A percentile compares a stretch with the other conserved stretches of the same genome.
These are phyloP conservation scores for Grosmannia penicillata DNA, from an alignment of 2,329 filamentous ascomycete species.

Conservation along the genomic window DNA sequence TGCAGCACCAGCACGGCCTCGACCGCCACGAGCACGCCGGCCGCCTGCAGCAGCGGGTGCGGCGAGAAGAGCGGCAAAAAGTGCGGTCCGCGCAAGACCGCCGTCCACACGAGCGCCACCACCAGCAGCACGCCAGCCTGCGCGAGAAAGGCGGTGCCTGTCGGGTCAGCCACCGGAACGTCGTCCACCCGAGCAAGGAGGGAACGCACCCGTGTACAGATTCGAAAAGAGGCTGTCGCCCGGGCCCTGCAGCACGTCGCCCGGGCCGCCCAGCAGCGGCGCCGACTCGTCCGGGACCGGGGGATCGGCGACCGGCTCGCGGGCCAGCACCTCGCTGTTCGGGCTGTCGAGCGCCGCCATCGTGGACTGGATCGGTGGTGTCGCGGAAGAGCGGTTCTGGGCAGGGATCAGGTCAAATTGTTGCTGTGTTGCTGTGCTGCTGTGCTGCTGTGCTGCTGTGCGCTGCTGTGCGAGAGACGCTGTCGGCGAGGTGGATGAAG, in stretches of 20 bases:
- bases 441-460: no score
- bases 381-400: no score
- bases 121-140: conserved; percentile 69
- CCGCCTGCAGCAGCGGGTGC: conserved; percentile 59
- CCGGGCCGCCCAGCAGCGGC: conserved; percentile 54
- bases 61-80: conserved; percentile 68
- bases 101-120: conserved; percentile 60
- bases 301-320: conserved; percentile 8
- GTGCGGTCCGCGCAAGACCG: conserved; percentile 48
- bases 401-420: no score
- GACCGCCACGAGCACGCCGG: conserved; percentile 59
- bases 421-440: no score
- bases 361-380: neutral
- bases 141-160: conserved; percentile 66
- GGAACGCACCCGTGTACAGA: conserved; percentile 51
- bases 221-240: conserved; percentile 53
- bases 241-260: conserved; percentile 58
- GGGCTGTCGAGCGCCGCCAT: neutral
- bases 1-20: conserved; percentile 78
- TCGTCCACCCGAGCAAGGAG: no score
- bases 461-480: no score
- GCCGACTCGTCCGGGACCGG: conserved; percentile 38
- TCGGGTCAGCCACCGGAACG: no score
- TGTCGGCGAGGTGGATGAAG: no score
- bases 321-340: neutral